Evolutionary conservation across 306 rosid genomes (phyloP), one percentile per base, ranked within the genome.

Genomic region (Astragalus glycyphyllos): DNA sequence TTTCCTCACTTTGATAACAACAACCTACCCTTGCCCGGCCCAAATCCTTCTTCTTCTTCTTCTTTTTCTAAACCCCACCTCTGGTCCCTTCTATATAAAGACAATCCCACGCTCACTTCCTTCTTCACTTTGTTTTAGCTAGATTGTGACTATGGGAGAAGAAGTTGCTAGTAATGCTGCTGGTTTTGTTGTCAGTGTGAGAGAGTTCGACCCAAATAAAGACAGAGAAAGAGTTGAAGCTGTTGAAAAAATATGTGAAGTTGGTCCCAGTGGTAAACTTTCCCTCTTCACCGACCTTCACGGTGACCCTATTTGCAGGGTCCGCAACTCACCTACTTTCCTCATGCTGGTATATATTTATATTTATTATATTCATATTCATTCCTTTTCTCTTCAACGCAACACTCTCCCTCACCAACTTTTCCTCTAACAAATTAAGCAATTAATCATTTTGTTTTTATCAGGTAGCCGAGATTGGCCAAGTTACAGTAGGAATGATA

Each of bases 221-320:
- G 98, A 92, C 81, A 65, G 74, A 14, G 68, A 54, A 0, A 63
- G 61, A 6, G 96, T 92, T 0, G 92, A 90, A 78, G 88, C 81
- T 0, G 96, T 92, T 3, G 98, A 92, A 77, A 77, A 86, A 56
- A 71, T 84, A 13, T 92, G 98, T 16, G 98, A 90, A 40, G 92
- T 90, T 23, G 96, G 98, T 6, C 80, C 90, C 68, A 79, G 85
- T 58, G 96, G 88, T 5, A 83, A 90, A 73, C 78, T 86, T 65
- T 83, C 92, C n/a, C 85, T 92, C 77, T 90, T 89, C 83, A 92
- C 96, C n/a, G 92, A 92, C 90, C 88, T 92, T 8, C 82, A 80
- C 11, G 97, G 98, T 51, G 98, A 92, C 86, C 98, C 98, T 12
- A 85, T 92, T 71, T 90, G 91, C 92, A 79, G 98, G 77, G 96